Evolutionary conservation across 495 filamentous ascomycete species (phyloP), one percentile per base, ranked within the genome.

Genomic region (Neurospora tetraspora): DNA sequence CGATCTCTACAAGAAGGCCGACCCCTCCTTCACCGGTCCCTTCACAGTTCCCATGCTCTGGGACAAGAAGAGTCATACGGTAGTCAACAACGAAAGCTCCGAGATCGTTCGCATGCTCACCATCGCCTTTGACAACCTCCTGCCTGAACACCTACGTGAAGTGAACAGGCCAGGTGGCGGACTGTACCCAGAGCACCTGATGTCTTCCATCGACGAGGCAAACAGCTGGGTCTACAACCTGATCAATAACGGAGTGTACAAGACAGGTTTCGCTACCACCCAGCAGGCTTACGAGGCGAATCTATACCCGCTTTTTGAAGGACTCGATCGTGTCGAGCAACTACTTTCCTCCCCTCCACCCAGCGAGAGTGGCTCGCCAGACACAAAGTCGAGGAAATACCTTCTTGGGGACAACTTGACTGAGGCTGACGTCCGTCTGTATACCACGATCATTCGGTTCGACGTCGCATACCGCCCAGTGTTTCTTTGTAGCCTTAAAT

Each of bases 221-320:
- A 96, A 96, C 78, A 88, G 89, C 39, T 96, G 93, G 93, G 90
- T 91, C 72, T 96, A 96, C 81, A 86, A 92, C 76, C 88, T 91
- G 73, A 85, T 97, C 78, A 97, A 97, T 80, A 94, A 94, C 78
- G 94, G 93, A 43, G 92, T 96, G 39, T 96, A 96, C 84, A 82
- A 83, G 73, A 76, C 77, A 37, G 83, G 82, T 14, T 84, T 84
- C 70, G 81, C 81, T 27, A 76, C 72, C 10, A 88, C 86, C 2
- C 90, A 94, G 82, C 88, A 90, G 79, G 90, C 91, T 9, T 94
- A 93, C 80, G 89, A 91, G 69, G 84, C 85, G 59, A 87, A 88
- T 73, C 86, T 94, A 0, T 82, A 80, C 16, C 86, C 86, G 3
- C 87, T 96, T 68, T 96, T 96, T 83, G 77, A 79, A 68, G 88